Conservation (phyloP, 768 basidiomycete genomes). For the Boletus subcaerulescens region DNA sequence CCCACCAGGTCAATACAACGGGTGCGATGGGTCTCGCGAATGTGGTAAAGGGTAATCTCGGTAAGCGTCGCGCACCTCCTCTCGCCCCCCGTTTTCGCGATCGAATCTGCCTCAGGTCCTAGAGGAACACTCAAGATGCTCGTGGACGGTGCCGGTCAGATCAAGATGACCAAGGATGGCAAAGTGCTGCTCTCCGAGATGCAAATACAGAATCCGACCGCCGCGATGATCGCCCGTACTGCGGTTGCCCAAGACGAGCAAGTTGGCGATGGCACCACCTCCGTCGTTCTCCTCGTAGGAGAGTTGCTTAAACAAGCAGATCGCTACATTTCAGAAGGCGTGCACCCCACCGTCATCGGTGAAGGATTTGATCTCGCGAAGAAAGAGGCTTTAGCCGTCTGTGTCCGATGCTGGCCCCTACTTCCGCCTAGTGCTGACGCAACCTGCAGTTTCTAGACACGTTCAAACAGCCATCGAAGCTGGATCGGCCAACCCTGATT, state of each 20-base stretch:
- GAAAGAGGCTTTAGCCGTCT: conserved; percentile 85
- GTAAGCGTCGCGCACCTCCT: conserved; percentile 44
- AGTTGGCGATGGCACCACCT: conserved; percentile 98
- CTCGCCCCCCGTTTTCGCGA: conserved; percentile 18
- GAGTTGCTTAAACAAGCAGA: conserved; percentile 97
- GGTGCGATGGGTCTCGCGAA: conserved; percentile 97
- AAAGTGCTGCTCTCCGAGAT: conserved; percentile 98
- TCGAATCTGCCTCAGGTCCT: conserved; percentile 59
- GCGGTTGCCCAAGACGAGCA: conserved; percentile 99
- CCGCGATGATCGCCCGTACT: conserved; percentile 97
- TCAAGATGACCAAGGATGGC: conserved; percentile 99
- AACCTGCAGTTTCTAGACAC: conserved; percentile 79
- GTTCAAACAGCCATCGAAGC: conserved; percentile 73
- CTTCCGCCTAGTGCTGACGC: conserved; percentile 19
- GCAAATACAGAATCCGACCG: conserved; percentile 99
- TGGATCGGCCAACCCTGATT: conserved; percentile 90
- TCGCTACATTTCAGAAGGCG: conserved; percentile 96
- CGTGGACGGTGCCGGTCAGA: conserved; percentile 95
- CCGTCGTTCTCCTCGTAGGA: conserved; percentile 92
- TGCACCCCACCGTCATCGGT: conserved; percentile 93
- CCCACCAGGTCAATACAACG: conserved; percentile 75
- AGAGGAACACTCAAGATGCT: conserved; percentile 99
- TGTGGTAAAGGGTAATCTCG: conserved; percentile 96
- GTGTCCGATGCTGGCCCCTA: conserved; percentile 32
- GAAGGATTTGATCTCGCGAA: conserved; percentile 97